Conservation (phyloP, 441 rosid species). For the Eruca vesicaria region DNA sequence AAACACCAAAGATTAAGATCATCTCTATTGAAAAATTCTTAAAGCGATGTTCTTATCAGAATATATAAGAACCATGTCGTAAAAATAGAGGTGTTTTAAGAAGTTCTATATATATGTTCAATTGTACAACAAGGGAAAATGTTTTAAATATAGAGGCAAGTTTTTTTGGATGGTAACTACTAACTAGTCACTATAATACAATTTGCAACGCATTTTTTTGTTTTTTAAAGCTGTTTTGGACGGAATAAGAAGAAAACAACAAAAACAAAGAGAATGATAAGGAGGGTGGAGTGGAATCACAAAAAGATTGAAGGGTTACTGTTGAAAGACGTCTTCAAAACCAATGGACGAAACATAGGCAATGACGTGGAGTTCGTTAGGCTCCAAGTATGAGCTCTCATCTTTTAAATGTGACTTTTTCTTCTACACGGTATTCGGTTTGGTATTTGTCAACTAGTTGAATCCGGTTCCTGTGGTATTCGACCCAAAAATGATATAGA, state of each 20-base stretch:
- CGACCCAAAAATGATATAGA: background rate
- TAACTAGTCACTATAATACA: no score
- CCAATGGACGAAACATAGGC: background rate
- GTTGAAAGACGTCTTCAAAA: slow-evolving; percentile 4
- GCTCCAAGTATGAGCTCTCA: background rate
- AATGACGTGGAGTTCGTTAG: background rate
- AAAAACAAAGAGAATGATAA: background rate
- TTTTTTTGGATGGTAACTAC: background rate
- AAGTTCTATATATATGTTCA: background rate
- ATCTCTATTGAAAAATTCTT: no score
- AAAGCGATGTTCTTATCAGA: no score
- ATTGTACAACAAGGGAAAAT: background rate
- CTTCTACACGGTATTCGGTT: slow-evolving; percentile 5
- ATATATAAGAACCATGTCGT: no score
- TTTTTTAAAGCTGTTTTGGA: no score
- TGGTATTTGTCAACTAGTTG: slow-evolving; percentile 6
- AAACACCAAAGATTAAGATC: no score
- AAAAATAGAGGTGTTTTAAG: no score
- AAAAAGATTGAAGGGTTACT: slow-evolving; percentile 8
- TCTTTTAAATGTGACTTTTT: background rate
- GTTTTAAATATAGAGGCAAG: background rate
- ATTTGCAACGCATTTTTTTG: no score
- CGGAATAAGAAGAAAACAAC: no score
- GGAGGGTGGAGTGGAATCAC: slow-evolving; percentile 9
- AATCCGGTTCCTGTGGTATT: slow-evolving; percentile 17